phyloP scores from a whole-genome alignment of 2,329 filamentous ascomycete species.

The Aspergillus ochraceoroseus region DNA sequence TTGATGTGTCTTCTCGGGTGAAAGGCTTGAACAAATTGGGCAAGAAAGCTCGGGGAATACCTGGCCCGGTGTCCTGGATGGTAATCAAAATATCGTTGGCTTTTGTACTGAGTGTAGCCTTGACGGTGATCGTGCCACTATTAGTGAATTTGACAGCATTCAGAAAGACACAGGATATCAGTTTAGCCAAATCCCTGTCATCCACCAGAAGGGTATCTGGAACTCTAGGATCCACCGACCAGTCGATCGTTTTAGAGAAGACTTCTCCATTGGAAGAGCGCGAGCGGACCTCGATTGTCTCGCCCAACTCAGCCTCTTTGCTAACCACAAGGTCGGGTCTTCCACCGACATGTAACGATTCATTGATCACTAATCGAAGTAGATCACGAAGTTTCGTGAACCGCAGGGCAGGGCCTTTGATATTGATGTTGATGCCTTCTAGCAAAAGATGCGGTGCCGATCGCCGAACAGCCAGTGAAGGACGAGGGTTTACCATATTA shows the following conservation, averaged over 20 bases:
- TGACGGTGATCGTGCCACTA: constrained; percentile 55
- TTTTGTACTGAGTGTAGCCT: constrained; percentile 50
- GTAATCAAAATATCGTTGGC: constrained; percentile 56
- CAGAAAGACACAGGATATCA: constrained; percentile 59
- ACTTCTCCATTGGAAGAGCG: constrained; percentile 43
- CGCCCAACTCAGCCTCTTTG: constrained; percentile 42
- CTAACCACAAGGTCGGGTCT: constrained; percentile 47
- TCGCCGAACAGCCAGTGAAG: constrained; percentile 35
- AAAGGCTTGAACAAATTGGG: constrained; percentile 66
- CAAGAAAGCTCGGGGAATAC: constrained; percentile 62
- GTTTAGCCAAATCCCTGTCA: constrained; percentile 59
- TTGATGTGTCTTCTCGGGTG: constrained; percentile 63
- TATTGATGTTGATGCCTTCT: constrained; percentile 37
- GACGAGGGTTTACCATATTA: constrained; percentile 35
- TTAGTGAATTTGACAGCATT: constrained; percentile 70
- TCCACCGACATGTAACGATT: constrained; percentile 47
- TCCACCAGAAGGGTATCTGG: constrained; percentile 51
- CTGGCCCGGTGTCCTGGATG: constrained; percentile 62
- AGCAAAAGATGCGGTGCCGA: constrained; percentile 35
- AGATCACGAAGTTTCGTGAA: constrained; percentile 46
- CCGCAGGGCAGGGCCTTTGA: constrained; percentile 35
- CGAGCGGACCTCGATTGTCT: constrained; percentile 45
- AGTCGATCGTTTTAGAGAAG: constrained; percentile 45
- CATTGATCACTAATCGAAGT: constrained; percentile 45
- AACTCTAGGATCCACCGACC: constrained; percentile 46